A percentile compares a stretch with the other conserved stretches of the same genome.
phyloP scores from a whole-genome alignment of 1,284 basidiomycete species.

The Stereum hirsutum region DNA sequence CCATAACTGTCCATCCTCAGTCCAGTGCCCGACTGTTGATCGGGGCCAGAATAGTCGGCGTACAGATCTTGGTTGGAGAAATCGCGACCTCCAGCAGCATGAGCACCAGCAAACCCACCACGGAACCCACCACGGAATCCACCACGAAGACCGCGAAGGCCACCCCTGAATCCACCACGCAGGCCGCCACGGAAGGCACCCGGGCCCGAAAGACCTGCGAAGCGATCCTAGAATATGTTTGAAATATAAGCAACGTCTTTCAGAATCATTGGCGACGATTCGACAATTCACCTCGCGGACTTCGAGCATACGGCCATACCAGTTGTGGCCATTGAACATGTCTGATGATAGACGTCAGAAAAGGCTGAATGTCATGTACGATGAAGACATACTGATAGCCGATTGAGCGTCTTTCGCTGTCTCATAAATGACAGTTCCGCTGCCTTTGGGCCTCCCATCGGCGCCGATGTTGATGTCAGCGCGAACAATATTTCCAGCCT shows the following conservation, averaged over 20 bases:
- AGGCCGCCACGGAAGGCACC: conserved; percentile 51
- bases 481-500: conserved; percentile 88
- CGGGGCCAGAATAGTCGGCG: conserved; percentile 75
- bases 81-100: conserved; percentile 45
- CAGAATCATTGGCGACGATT: neutral
- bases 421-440: conserved; percentile 92
- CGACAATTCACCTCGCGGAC: conserved; percentile 67
- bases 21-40: conserved; percentile 46
- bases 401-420: conserved; percentile 84
- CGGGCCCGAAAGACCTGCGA: conserved; percentile 68
- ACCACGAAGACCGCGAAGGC: conserved; percentile 29
- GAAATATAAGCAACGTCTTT: conserved; percentile 5
- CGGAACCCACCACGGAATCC: conserved; percentile 37
- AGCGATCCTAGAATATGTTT: conserved; percentile 70
- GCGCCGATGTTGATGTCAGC: conserved; percentile 90
- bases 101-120: conserved; percentile 31
- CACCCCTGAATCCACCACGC: conserved; percentile 52
- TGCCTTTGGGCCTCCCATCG: conserved; percentile 91
- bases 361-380: neutral
- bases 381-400: conserved; percentile 67
- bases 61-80: conserved; percentile 75
- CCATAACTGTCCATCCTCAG: conserved; percentile 40
- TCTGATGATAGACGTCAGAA: conserved; percentile 28
- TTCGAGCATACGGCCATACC: conserved; percentile 88
- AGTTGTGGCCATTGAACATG: conserved; percentile 93